Evolutionary conservation across 345 rosid genomes (phyloP), one percentile per base, ranked within the genome.

Genomic region (Ceriops decandra): DNA sequence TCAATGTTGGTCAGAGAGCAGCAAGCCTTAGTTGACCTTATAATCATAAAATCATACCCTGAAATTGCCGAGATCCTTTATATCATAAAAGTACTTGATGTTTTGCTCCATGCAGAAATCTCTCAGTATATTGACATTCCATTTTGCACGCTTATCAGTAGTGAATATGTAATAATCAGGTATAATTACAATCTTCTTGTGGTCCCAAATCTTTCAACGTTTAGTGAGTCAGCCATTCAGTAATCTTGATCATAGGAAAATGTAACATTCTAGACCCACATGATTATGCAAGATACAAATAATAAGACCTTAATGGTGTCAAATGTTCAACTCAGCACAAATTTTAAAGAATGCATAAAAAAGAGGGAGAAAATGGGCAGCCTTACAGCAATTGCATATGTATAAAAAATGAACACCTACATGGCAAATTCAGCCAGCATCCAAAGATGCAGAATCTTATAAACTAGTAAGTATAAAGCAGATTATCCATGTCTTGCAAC

Each of bases 141-240:
- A 91, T 61, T 95, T 95, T 13, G 99, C 95, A 64, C 90, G 99
- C 69, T 95, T 88, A 73, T 95, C 98, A 51, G 79, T 62, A n/a
- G 99, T 95, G 86, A 95, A 91, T 56, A 91, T 91, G 66, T 95
- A 95, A 81, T 95, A 98, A 52, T 95, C 99, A 49, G 99, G 99
- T 61, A 95, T 91, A 62, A 95, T 84, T 66, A 95, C 96, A 77
- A 95, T 51, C 86, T 91, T 91, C 82, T 95, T 95, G 6, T 87
- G 87, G 72, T 91, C 98, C 99, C 99, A 95, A 70, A 95, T 98
- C 99, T 24, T 93, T 76, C 70, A 79, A 58, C 51, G 60, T 35
- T 11, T 28, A 70, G 7, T 66, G 6, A 49, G 58, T 0, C 22
- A 24, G 49, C 15, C 49, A 72, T 33, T 47, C 13, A 47, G 24